Evolutionary conservation across 768 basidiomycete genomes (phyloP), one percentile per base, ranked within the genome.

Genomic region (Amanita subjunquillea): DNA sequence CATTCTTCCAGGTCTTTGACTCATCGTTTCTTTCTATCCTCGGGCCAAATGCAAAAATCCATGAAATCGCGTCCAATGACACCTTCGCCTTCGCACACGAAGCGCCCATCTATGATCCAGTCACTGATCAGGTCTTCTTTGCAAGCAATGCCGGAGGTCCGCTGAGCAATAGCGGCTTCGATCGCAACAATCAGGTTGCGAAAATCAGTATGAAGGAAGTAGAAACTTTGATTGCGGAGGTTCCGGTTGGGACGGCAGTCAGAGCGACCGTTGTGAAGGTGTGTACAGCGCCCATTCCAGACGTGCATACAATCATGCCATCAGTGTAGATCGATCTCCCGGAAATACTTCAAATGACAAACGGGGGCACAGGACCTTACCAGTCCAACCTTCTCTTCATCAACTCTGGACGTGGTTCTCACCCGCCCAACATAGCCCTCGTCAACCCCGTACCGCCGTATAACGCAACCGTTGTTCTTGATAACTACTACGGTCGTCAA

Each of bases 401-500:
- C 42, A 84, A 75, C 9, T 84, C 83, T 17, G 85, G 86, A 34
- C 78, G 83, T 47, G 85, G 81, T 0, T 64, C 72, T 22, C 67
- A 75, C 4, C 82, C 86, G 6, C 78, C 86, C 17, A 78, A 78
- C 3, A 60, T 89, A 23, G 79, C 74, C 0, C 73, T 84, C 23
- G 79, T 88, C 46, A 79, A 87, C 61, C 84, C 86, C 0, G 61
- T 59, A 3, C 61, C 76, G 6, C 87, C 87, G 0, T 72, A 81
- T 65, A 85, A 88, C 51, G 67, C 76, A 3, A 88, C 84, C 0
- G 75, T 85, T 29, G 64, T 91, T 13, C 64, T 91, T 55, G 85
- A 90, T 66, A 91, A 89, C 67, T 87, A 76, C 65, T 85, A 78
- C 58, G 87, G 87, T 2, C 71, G 85, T 2, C 87, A 88, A 57